Evolutionary conservation across 495 filamentous ascomycete species (phyloP), one percentile per base, ranked within the genome.

Genomic region (Penicilliopsis zonata): DNA sequence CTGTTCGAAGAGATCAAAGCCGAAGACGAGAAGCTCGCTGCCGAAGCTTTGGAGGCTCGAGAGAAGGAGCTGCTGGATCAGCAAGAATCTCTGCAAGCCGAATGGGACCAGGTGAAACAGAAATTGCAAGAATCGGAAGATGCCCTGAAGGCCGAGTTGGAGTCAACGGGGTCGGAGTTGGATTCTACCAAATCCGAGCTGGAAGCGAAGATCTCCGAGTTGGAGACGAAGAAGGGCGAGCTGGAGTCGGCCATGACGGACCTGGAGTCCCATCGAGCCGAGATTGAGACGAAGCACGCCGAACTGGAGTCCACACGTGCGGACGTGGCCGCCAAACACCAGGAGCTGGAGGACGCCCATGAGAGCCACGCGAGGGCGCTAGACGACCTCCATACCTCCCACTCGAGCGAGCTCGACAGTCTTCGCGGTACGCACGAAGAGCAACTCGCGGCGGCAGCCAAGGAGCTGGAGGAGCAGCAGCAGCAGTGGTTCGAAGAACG

Each of bases 1-100:
- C 32, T 61, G 2, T 65, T 65, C 28, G 63, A 67, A 29, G 65
- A 67, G 38, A 57, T 63, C 37, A 63, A 61, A 46, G 46, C 52
- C 9, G 67, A 70, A 30, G 61, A 65, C 17, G 66, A 71, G 44
- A 60, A 52, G 28, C 43, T 47, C 0, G 58, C 56, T 15, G 41
- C 44, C 3, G 58, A 63, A 24, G 41, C 46, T 6, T 35, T 65
- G 44, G 55, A 54, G n/a, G 43, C 48, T 9, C 57, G 55, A 19
- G 61, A 63, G 31, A 53, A 49, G 28, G 54, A 63, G 23, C 41
- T 65, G 5, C 42, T 47, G 6, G 50, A 54, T 13, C 41, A 57
- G 31, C 54, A 57, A 18, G 61, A 61, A 24, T 37, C 55, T 1
- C 41, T 60, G 34, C 55, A 53, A 37, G 40, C 36, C 7, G 59